Evolutionary conservation across 2,329 filamentous ascomycete genomes (phyloP), one percentile per base, ranked within the genome.

Genomic region (Orbilia quercus): DNA sequence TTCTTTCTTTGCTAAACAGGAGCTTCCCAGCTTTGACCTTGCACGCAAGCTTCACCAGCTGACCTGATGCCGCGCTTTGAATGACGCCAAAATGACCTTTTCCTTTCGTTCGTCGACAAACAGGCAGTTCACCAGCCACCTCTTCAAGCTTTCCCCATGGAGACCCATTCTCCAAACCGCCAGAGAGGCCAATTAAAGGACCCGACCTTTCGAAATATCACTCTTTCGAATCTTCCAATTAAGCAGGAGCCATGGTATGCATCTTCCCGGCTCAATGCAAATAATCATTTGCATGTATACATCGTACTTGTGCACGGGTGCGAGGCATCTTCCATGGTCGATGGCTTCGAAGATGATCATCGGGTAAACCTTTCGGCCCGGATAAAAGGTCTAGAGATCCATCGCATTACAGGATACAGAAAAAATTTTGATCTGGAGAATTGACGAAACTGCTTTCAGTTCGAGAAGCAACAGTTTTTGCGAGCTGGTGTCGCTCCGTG

Each of bases 51-150:
- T 58, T 53, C 48, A 60, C 48, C 42, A 47, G 51, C 54, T 72
- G 58, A 51, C 66, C 58, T 69, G 58, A 63, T 57, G 66, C 47
- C 14, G 18, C 22, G 16, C 44, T 64, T 16, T 50, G 31, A 53
- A 73, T 73, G 69, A 73, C 69, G 69, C 69, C 69, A 66, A 73
- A 73, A 73, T 73, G 69, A 50, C 60, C 69, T 54, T 50, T 53
- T 65, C 59, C 28, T 31, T 65, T 48, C 7, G 47, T 59, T 38
- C 38, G 7, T 3, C 31, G 31, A 36, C 22, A 48, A 51, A 40
- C 34, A 55, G 44, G 44, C 22, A 53, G 47, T 14, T 66, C 54
- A 50, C 53, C 54, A 57, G 57, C 57, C 57, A 53, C 58, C 42
- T 36, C 58, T 66, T 48, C 63, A 55, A 45, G 40, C 48, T 60